Evolutionary conservation across 345 rosid genomes (phyloP).

Genomic region (Sonneratia alba): DNA sequence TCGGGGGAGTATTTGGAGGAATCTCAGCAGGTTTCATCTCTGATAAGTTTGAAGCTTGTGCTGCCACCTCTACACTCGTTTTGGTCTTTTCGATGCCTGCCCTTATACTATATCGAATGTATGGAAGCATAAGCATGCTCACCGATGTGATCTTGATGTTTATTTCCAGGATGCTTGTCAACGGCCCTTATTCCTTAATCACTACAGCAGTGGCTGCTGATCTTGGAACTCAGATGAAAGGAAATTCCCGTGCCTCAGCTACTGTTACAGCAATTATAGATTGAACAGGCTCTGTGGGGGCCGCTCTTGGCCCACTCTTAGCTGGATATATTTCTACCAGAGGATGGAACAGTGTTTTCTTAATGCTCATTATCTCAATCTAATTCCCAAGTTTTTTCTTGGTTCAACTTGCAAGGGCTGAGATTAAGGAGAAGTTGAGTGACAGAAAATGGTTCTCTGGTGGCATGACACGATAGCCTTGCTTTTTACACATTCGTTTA

Average conservation of each 20-base stretch:
- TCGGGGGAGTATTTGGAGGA: conserved; percentile 87
- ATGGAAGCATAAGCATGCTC: conserved; percentile 55
- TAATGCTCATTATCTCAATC: conserved; percentile 57
- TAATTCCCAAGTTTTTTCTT: conserved; percentile 48
- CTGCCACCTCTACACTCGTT: conserved; percentile 58
- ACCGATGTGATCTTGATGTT: conserved; percentile 60
- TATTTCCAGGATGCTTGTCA: conserved; percentile 67
- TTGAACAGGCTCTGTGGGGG: conserved; percentile 93
- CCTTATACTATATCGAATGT: conserved; percentile 52
- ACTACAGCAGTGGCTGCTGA: conserved; percentile 95
- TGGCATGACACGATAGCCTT: not conserved
- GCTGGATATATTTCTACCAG: conserved; percentile 76
- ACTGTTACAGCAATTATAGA: conserved; percentile 90
- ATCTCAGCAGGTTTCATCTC: conserved; percentile 66
- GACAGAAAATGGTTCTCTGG: conserved; percentile 17
- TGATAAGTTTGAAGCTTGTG: conserved; percentile 72
- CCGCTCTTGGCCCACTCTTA: conserved; percentile 76
- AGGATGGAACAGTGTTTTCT: conserved; percentile 83
- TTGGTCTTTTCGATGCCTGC: conserved; percentile 65
- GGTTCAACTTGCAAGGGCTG: conserved; percentile 46
- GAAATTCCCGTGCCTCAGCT: conserved; percentile 78
- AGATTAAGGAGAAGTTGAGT: conserved; percentile 34
- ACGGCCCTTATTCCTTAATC: conserved; percentile 79
- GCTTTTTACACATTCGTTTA: not conserved
- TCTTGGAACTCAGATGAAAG: conserved; percentile 87